A percentile compares a stretch with the other conserved stretches of the same genome.
Evolutionary conservation across 306 rosid genomes (phyloP).

Genomic region (Corylus heterophylla): DNA sequence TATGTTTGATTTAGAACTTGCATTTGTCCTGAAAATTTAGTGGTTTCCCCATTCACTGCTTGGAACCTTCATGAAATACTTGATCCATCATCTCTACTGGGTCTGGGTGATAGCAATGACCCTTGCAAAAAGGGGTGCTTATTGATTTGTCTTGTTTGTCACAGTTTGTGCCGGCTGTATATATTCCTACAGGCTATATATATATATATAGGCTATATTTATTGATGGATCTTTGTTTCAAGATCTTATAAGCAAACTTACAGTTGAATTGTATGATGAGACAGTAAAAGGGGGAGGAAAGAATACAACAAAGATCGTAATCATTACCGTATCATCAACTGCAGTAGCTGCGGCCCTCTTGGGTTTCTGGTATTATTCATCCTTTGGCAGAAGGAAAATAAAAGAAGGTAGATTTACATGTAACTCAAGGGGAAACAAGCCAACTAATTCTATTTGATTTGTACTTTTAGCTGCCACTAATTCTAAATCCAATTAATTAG

Average conservation of each 20-base stretch:
- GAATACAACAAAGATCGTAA: neutral
- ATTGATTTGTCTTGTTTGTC: neutral
- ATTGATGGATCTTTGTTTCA: neutral
- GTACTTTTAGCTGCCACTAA: no score
- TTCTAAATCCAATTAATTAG: no score
- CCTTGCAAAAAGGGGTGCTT: neutral
- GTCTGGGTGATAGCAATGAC: neutral
- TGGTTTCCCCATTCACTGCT: neutral
- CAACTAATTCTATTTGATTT: no score
- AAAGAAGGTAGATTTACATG: no score
- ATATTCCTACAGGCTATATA: neutral
- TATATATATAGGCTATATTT: neutral
- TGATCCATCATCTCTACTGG: neutral
- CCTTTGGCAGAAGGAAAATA: no score
- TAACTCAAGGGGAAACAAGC: no score
- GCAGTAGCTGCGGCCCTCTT: conserved; percentile 16
- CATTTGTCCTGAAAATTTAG: neutral
- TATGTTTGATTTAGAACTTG: no score
- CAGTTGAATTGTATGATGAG: neutral
- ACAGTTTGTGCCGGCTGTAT: no score
- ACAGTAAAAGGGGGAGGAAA: neutral
- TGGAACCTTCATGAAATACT: neutral
- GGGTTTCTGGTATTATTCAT: neutral
- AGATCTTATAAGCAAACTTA: neutral
- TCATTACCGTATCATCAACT: conserved; percentile 9